Evolutionary conservation across 352 stramenopile genomes (phyloP).

Genomic region (Globisporangium heterothallicum): DNA sequence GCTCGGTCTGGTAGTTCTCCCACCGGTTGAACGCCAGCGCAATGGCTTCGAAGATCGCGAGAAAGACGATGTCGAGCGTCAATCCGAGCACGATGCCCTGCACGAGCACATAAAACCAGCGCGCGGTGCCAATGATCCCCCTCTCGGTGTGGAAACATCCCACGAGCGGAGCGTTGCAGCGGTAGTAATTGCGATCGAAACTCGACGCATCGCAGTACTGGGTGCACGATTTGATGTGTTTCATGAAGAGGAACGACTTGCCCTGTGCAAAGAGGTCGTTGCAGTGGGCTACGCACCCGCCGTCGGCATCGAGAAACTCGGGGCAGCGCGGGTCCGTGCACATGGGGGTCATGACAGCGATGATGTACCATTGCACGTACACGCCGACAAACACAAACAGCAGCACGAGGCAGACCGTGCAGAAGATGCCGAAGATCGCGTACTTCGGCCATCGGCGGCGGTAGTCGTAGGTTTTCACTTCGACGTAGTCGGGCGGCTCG

Average conservation of each 20-base stretch:
- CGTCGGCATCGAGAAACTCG: slow-evolving; percentile 24
- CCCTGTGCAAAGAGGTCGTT: slow-evolving; percentile 39
- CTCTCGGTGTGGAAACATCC: slow-evolving; percentile 49
- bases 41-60: slow-evolving; percentile 54
- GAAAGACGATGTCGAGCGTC: slow-evolving; percentile 62
- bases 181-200: slow-evolving; percentile 49
- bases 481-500: slow-evolving; percentile 51
- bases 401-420: slow-evolving; percentile 38
- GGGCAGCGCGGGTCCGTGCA: slow-evolving; percentile 53
- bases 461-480: slow-evolving; percentile 54
- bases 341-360: slow-evolving; percentile 62
- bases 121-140: slow-evolving; percentile 49
- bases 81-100: slow-evolving; percentile 54
- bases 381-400: slow-evolving; percentile 50
- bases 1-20: slow-evolving; percentile 59
- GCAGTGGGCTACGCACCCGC: slow-evolving; percentile 38
- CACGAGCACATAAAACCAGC: slow-evolving; percentile 61
- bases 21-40: slow-evolving; percentile 48
- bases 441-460: slow-evolving; percentile 54
- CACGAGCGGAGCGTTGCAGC: slow-evolving; percentile 39
- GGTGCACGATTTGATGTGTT: slow-evolving; percentile 32
- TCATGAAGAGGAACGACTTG: slow-evolving; percentile 46
- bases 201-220: slow-evolving; percentile 34
- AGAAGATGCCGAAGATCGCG: slow-evolving; percentile 43
- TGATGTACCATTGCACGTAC: slow-evolving; percentile 69